Evolutionary conservation across 768 basidiomycete species (phyloP), one percentile per base, ranked within the genome.

Genomic region (Boletus sensibilis): DNA sequence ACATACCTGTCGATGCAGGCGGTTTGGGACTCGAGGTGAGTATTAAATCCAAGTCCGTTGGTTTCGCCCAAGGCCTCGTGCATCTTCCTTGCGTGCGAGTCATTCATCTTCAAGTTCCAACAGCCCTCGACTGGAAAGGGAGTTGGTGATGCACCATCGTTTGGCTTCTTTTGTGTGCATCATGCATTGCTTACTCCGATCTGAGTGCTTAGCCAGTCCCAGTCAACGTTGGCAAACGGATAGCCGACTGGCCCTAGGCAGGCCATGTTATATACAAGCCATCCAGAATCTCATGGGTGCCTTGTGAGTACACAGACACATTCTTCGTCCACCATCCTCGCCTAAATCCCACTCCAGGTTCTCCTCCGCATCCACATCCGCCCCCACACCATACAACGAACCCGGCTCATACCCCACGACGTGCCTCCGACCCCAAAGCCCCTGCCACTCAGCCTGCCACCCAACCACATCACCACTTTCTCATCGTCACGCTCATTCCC

Each of bases 201-300:
- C 64, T 62, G 1, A 66, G 61, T 11, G 66, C 73, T 0, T 69
- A 76, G 2, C 67, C 76, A 2, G 67, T 70, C 0, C 74, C 72
- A 10, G 65, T 74, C 14, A 72, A 75, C 20, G 64, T 77, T 1
- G 65, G 79, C 4, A 88, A 92, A 63, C 87, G 85, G 5, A 82
- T 83, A 9, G 79, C 85, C 0, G 87, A 90, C n/a, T n/a, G n/a
- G n/a, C n/a, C n/a, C n/a, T 53, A 94, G 91, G 86, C 87, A 88
- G 56, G 87, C 89, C 18, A 96, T n/a, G n/a, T n/a, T n/a, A 94
- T 61, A 73, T 94, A 1, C 92, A 94, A 72, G 92, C 81, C 1
- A 89, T 94, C 31, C 93, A 95, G 69, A 95, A 95, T 62, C 80
- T 94, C 31, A 94, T 95, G 93, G 92, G 92, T 7, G 74, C 81